Evolutionary conservation across 345 rosid genomes (phyloP).

Genomic region (Viola odorata): DNA sequence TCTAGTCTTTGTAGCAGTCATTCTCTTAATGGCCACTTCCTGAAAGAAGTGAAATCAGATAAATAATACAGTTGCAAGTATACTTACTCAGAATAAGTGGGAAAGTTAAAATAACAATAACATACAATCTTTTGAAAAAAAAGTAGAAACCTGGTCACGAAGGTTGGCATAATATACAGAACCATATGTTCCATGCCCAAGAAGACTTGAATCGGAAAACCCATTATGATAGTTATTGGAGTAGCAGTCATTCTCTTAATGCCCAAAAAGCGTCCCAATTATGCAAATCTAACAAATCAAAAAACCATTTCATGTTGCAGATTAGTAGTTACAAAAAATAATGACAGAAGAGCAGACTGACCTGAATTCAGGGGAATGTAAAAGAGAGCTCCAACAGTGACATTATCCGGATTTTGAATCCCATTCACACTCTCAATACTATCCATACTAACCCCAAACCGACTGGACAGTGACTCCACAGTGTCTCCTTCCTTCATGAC

Average conservation of each 20-base stretch:
- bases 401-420: constrained; percentile 66
- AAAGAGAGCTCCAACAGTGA: constrained; percentile 66
- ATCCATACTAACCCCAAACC: constrained; percentile 93
- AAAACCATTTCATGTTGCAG: too few species aligned
- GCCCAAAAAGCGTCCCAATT: too few species aligned
- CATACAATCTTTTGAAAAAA: constrained; percentile 2
- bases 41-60: constrained; percentile 21
- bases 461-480: constrained; percentile 73
- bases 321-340: neutral
- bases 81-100: neutral
- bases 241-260: too few species aligned
- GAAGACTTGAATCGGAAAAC: constrained; percentile 76
- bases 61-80: neutral
- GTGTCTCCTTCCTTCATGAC: constrained; percentile 69
- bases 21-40: constrained; percentile 91
- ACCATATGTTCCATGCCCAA: constrained; percentile 92
- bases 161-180: constrained; percentile 77
- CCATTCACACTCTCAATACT: constrained; percentile 71
- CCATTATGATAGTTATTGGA: too few species aligned
- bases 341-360: constrained; percentile 18
- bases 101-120: neutral
- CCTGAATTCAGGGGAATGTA: constrained; percentile 90
- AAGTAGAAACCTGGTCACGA: constrained; percentile 62
- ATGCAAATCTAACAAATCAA: too few species aligned
- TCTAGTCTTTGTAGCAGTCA: constrained; percentile 89